Conservation (phyloP, 306 rosid genomes). For the Elaeagnus macrophylla region DNA sequence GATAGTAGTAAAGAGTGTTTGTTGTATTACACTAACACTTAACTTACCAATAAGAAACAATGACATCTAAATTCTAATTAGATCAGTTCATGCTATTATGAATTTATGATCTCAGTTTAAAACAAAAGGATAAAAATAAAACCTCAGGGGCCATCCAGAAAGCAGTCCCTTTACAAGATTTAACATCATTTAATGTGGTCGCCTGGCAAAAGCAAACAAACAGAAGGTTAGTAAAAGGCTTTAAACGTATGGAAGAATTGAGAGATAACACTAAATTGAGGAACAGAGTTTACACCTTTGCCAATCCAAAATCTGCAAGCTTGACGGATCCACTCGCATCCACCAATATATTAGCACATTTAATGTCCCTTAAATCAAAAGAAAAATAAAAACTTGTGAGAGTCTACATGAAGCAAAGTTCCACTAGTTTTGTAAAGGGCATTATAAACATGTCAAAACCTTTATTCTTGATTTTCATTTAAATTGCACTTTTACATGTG, state of each 20-base stretch:
- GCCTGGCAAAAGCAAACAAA: conserved; percentile 44
- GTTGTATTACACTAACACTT: too few relatives aligned
- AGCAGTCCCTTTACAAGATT: conserved; percentile 78
- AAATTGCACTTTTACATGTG: too few relatives aligned
- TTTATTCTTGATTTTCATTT: too few relatives aligned
- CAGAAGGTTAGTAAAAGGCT: conserved; percentile 17
- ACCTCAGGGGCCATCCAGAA: conserved; percentile 99
- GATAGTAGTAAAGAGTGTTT: too few relatives aligned
- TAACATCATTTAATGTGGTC: conserved; percentile 65
- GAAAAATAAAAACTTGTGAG: not conserved
- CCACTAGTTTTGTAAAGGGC: too few relatives aligned
- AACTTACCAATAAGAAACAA: too few relatives aligned
- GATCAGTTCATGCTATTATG: conserved; percentile 1
- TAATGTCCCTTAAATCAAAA: conserved; percentile 61
- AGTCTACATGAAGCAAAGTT: too few relatives aligned
- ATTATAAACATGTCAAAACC: too few relatives aligned
- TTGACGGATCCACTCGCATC: conserved; percentile 85
- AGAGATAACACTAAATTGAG: conserved; percentile 1
- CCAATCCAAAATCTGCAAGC: conserved; percentile 98
- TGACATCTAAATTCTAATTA: not conserved
- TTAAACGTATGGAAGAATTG: conserved; percentile 13
- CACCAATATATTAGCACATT: conserved; percentile 94
- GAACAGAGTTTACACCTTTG: conserved; percentile 52
- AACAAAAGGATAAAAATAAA: conserved; percentile 29
- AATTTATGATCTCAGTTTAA: conserved; percentile 4